These are phyloP conservation scores for Aurifilum marmelostoma DNA, from an alignment of 2,329 filamentous ascomycete species.

Conservation along the genomic window DNA sequence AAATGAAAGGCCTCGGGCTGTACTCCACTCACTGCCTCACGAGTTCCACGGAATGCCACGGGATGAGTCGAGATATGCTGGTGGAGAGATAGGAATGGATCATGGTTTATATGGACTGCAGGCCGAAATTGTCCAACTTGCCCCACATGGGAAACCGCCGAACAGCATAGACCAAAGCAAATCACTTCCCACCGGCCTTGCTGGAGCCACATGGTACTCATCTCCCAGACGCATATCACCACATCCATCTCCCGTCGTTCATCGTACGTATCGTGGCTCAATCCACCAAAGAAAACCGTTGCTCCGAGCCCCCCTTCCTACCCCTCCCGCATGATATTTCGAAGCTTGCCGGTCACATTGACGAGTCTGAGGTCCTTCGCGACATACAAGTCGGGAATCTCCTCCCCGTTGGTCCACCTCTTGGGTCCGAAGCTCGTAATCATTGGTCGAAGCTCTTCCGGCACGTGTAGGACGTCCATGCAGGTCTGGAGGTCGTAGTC, in stretches of 20 bases:
- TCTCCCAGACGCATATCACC: not conserved
- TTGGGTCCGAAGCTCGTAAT: not conserved
- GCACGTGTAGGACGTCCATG: not conserved
- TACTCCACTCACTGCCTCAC: not conserved
- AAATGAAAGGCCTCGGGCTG: not conserved
- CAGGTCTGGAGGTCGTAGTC: not conserved
- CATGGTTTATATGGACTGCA: not conserved
- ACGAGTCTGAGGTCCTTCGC: not conserved
- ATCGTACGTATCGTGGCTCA: not conserved
- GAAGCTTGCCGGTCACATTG: constrained; percentile 1
- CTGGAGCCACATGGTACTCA: not conserved
- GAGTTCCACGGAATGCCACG: no score
- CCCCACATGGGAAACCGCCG: no score
- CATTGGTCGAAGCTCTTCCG: not conserved
- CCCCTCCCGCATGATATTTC: not conserved
- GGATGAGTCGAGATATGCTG: not conserved
- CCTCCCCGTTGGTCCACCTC: not conserved
- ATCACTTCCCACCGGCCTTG: not conserved
- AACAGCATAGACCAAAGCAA: no score
- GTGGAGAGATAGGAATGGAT: not conserved
- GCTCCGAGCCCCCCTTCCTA: not conserved
- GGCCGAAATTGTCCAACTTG: no score
- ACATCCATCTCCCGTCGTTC: not conserved
- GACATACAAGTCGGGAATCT: not conserved
- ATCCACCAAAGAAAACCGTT: not conserved